These are phyloP conservation scores for Corylus heterophylla DNA, from an alignment of 306 rosid genomes.

Conservation along the genomic window DNA sequence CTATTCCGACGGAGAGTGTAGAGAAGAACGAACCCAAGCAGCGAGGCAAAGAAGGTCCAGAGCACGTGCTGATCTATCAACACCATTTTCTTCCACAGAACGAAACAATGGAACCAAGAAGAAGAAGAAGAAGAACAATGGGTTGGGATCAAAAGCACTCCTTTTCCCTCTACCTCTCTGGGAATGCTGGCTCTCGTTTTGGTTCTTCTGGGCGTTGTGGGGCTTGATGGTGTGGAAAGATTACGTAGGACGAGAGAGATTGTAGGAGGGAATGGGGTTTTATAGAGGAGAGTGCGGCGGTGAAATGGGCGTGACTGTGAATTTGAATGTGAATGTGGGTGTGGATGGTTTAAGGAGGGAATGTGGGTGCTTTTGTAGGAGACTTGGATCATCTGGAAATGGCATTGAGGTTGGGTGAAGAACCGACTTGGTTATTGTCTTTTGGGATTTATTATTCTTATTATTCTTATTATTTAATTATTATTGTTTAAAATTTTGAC, in stretches of 20 bases:
- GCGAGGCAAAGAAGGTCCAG: constrained; percentile 32
- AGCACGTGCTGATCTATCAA: constrained; percentile 31
- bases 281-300: background rate
- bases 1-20: constrained; percentile 26
- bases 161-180: background rate
- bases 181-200: background rate
- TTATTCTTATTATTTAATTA: too few species aligned
- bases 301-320: background rate
- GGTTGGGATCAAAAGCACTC: background rate
- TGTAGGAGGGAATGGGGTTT: background rate
- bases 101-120: constrained; percentile 2
- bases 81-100: constrained; percentile 16
- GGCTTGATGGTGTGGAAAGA: background rate
- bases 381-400: too few species aligned
- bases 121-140: constrained; percentile 4
- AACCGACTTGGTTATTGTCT: background rate
- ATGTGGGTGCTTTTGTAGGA: too few species aligned
- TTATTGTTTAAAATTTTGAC: too few species aligned
- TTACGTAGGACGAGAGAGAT: background rate
- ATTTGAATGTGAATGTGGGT: too few species aligned
- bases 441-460: background rate
- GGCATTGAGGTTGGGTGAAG: background rate
- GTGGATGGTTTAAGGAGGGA: too few species aligned
- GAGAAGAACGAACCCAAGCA: constrained; percentile 30
- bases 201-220: background rate